phyloP scores from a whole-genome alignment of 2,329 filamentous ascomycete species.

The Pseudogymnoascus sp. region DNA sequence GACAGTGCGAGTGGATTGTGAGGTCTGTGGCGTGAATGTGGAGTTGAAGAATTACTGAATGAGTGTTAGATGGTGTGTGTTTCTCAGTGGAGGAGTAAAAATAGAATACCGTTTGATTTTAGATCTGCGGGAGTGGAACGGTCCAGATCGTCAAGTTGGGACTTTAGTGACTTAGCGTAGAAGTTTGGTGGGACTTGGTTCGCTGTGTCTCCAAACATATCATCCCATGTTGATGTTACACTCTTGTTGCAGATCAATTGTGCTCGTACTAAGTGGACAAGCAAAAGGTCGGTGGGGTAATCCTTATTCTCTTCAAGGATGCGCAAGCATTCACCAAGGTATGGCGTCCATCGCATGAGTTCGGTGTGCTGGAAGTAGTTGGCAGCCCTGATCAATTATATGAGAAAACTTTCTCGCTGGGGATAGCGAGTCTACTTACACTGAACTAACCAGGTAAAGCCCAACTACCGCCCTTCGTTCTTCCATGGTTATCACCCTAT shows the following conservation, averaged over 20 bases:
- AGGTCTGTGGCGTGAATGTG: neutral
- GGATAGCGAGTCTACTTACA: neutral
- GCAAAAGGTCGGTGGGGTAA: constrained; percentile 9
- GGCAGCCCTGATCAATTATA: neutral
- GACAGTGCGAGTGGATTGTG: neutral
- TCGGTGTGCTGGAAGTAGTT: constrained; percentile 13
- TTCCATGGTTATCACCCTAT: constrained; percentile 10
- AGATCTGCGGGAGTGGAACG: neutral
- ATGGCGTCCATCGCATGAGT: constrained; percentile 13
- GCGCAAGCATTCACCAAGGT: constrained; percentile 12
- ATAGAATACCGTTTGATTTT: neutral
- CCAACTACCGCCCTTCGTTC: constrained; percentile 12
- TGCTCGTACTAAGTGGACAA: constrained; percentile 9
- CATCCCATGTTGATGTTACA: neutral
- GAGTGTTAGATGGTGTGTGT: neutral
- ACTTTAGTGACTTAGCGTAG: neutral
- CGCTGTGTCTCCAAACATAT: neutral
- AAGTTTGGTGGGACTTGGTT: neutral
- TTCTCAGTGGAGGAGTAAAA: neutral
- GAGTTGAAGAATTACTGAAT: neutral
- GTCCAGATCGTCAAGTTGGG: neutral
- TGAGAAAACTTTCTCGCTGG: neutral
- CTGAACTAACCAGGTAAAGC: constrained; percentile 10
- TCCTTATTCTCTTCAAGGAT: constrained; percentile 9
- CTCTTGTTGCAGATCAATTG: constrained; percentile 7